These are phyloP conservation scores for Nannochloropsis oceanica DNA, from an alignment of 108 stramenopile genomes.

Conservation along the genomic window DNA sequence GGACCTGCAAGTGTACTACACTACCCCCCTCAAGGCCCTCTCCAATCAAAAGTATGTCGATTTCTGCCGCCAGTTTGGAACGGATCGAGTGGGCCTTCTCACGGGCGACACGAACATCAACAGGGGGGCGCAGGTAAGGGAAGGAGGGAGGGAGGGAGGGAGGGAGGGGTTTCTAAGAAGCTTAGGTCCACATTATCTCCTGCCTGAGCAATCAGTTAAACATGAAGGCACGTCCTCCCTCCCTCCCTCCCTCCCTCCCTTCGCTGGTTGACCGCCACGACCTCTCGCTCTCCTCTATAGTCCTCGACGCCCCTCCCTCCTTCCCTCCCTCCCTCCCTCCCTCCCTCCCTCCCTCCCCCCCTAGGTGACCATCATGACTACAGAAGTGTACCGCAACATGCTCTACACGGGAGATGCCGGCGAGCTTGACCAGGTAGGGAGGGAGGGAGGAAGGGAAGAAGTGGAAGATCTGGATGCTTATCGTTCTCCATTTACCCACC, in stretches of 20 bases:
- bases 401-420: conserved; percentile 6
- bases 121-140: conserved; percentile 49
- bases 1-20: conserved; percentile 52
- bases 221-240: too few species aligned
- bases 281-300: too few species aligned
- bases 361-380: conserved; percentile 73
- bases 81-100: conserved; percentile 43
- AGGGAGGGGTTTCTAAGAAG: too few species aligned
- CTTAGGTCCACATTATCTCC: too few species aligned
- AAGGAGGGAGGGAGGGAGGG: background rate
- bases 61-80: conserved; percentile 58
- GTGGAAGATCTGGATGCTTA: too few species aligned
- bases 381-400: conserved; percentile 85
- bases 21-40: conserved; percentile 81
- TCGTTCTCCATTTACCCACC: too few species aligned
- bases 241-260: too few species aligned
- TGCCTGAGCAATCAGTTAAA: too few species aligned
- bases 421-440: background rate
- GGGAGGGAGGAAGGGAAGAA: background rate
- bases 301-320: background rate
- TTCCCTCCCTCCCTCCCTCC: background rate
- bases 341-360: background rate
- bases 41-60: conserved; percentile 85
- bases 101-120: conserved; percentile 75
- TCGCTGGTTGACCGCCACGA: too few species aligned